Conservation (phyloP, 148 eudicot species). For the Oxyria digyna region DNA sequence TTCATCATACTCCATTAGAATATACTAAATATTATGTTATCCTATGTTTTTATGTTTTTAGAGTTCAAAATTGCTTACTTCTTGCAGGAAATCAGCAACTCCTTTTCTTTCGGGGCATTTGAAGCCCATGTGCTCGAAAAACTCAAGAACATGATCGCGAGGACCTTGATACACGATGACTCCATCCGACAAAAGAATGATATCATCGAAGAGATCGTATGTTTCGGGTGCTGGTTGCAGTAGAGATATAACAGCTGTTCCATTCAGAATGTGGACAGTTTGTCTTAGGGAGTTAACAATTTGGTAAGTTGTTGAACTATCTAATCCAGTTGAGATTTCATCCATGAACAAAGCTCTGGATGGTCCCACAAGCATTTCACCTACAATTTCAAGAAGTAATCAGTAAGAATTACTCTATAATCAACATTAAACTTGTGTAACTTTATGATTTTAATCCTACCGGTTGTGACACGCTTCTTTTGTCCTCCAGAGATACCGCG, state of each 20-base stretch:
- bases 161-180: conserved; percentile 68
- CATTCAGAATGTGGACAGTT: conserved; percentile 57
- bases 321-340: conserved; percentile 84
- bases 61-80: conserved; percentile 29
- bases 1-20: background rate
- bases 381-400: conserved; percentile 14
- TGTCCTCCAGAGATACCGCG: conserved; percentile 85
- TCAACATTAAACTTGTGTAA: background rate
- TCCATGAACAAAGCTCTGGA: conserved; percentile 70
- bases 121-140: conserved; percentile 69
- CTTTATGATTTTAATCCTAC: conserved; percentile 16
- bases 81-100: conserved; percentile 74
- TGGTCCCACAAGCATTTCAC: conserved; percentile 87
- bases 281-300: conserved; percentile 60
- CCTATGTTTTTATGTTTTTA: no score
- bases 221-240: conserved; percentile 87
- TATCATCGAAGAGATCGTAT: conserved; percentile 66
- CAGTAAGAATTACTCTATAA: background rate
- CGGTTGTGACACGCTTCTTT: conserved; percentile 70
- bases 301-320: conserved; percentile 74
- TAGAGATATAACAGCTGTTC: conserved; percentile 68
- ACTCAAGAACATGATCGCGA: conserved; percentile 54
- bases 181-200: conserved; percentile 64
- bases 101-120: conserved; percentile 71
- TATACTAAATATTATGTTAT: background rate